These are phyloP conservation scores for Penicillium taxi DNA, from an alignment of 495 filamentous ascomycete species.

Conservation along the genomic window DNA sequence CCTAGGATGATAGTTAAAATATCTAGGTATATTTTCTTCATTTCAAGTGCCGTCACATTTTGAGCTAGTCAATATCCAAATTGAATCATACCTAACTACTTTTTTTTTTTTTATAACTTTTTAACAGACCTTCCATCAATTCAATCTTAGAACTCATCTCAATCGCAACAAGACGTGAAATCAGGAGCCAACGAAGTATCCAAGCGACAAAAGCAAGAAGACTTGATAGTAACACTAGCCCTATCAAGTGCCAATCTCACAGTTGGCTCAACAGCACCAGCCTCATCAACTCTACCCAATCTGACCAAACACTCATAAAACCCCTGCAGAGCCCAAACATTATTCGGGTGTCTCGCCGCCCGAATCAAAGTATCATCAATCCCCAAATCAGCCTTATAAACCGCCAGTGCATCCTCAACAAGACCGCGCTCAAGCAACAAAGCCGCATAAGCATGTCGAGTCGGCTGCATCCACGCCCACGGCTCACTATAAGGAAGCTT, in stretches of 20 bases:
- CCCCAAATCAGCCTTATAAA: slow-evolving; percentile 53
- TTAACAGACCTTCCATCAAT: too few species aligned
- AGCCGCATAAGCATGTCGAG: slow-evolving; percentile 55
- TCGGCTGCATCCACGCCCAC: slow-evolving; percentile 61
- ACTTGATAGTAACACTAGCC: slow-evolving; percentile 48
- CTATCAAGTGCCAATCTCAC: slow-evolving; percentile 41
- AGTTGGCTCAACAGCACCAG: slow-evolving; percentile 38
- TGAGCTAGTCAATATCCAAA: too few species aligned
- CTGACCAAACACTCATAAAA: slow-evolving; percentile 53
- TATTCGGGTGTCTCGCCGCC: slow-evolving; percentile 52
- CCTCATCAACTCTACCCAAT: slow-evolving; percentile 40
- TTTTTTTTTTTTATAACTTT: too few species aligned
- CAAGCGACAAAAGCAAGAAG: slow-evolving; percentile 53
- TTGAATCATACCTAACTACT: too few species aligned
- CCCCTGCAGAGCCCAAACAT: slow-evolving; percentile 59
- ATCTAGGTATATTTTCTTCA: too few species aligned
- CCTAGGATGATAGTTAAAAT: too few species aligned
- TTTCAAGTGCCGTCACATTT: too few species aligned
- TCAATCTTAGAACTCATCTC: too few species aligned
- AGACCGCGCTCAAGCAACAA: slow-evolving; percentile 51
- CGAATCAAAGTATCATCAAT: slow-evolving; percentile 45
- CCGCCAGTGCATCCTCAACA: slow-evolving; percentile 41
- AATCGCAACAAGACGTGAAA: too few species aligned
- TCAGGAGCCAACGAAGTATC: slow-evolving; percentile 10
- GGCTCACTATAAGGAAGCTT: slow-evolving; percentile 53